phyloP scores from a whole-genome alignment of 106 monocot species.

The Dendrobium huoshanense region DNA sequence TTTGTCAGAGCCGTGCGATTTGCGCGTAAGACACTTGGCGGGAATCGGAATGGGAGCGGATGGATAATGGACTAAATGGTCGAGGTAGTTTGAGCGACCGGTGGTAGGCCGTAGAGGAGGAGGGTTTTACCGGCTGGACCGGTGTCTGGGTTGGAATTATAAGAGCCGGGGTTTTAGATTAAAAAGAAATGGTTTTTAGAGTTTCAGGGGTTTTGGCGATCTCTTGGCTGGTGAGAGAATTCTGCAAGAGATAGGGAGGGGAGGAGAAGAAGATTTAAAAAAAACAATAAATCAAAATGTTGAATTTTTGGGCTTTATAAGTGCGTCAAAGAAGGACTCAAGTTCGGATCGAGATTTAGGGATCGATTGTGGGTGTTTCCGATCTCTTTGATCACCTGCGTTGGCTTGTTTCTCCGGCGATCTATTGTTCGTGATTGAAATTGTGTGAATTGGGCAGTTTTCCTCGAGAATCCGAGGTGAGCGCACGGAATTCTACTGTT shows the following conservation, averaged over 20 bases:
- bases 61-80: constrained; percentile 2
- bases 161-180: constrained; percentile 22
- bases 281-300: neutral
- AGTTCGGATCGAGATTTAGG: constrained; percentile 3
- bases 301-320: neutral
- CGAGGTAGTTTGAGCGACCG: constrained; percentile 12
- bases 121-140: constrained; percentile 16
- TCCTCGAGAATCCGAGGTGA: constrained; percentile 1
- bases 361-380: neutral
- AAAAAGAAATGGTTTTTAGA: constrained; percentile 16
- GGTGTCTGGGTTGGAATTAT: constrained; percentile 11
- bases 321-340: neutral
- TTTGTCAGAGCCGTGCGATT: neutral
- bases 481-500: neutral
- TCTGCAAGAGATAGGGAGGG: neutral
- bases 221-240: constrained; percentile 5
- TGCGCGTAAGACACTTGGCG: neutral
- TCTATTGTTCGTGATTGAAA: neutral
- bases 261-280: neutral
- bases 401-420: constrained; percentile 1
- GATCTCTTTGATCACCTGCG: neutral
- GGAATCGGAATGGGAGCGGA: neutral
- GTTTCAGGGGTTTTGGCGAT: constrained; percentile 28
- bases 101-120: neutral
- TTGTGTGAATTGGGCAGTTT: neutral